phyloP scores from a whole-genome alignment of 1,284 basidiomycete species.

The Malassezia sp. region DNA sequence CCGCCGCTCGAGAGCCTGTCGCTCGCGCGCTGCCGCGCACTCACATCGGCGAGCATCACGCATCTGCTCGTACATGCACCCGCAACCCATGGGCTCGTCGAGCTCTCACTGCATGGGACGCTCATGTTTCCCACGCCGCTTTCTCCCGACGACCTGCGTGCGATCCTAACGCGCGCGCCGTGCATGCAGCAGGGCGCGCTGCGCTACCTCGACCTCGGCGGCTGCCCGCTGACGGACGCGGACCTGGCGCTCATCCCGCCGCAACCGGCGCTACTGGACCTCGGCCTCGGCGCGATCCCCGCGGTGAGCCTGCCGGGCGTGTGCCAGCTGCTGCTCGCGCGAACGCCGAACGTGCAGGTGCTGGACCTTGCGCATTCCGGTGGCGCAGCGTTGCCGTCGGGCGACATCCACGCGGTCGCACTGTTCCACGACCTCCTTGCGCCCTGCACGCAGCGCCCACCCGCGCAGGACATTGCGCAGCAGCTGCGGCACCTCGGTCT shows the following conservation, averaged over 20 bases:
- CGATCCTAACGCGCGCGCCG: conserved; percentile 64
- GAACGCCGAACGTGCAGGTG: conserved; percentile 70
- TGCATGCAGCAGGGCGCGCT: conserved; percentile 67
- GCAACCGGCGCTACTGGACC: conserved; percentile 61
- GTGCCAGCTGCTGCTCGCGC: conserved; percentile 59
- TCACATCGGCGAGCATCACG: conserved; percentile 29
- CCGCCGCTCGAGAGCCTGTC: conserved; percentile 67
- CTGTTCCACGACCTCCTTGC: conserved; percentile 50
- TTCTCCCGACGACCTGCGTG: conserved; percentile 57
- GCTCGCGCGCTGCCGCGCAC: conserved; percentile 66
- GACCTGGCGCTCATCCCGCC: conserved; percentile 52
- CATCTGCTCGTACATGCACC: conserved; percentile 28
- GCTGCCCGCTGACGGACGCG: conserved; percentile 58
- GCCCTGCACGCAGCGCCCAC: conserved; percentile 35
- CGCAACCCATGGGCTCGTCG: conserved; percentile 52
- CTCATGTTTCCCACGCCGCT: conserved; percentile 73
- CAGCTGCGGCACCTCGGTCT: conserved; percentile 39
- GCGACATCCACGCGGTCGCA: conserved; percentile 54
- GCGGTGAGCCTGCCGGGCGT: conserved; percentile 60
- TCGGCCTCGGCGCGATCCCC: conserved; percentile 65
- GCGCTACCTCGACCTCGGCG: conserved; percentile 79
- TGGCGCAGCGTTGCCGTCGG: conserved; percentile 26
- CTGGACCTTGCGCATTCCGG: conserved; percentile 66
- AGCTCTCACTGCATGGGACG: conserved; percentile 82
- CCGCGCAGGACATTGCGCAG: conserved; percentile 28